Percentiles rank a stretch among this genome's conserved stretches.
Evolutionary conservation across 768 basidiomycete genomes (phyloP).

Genomic region (Gymnopilus junonius): DNA sequence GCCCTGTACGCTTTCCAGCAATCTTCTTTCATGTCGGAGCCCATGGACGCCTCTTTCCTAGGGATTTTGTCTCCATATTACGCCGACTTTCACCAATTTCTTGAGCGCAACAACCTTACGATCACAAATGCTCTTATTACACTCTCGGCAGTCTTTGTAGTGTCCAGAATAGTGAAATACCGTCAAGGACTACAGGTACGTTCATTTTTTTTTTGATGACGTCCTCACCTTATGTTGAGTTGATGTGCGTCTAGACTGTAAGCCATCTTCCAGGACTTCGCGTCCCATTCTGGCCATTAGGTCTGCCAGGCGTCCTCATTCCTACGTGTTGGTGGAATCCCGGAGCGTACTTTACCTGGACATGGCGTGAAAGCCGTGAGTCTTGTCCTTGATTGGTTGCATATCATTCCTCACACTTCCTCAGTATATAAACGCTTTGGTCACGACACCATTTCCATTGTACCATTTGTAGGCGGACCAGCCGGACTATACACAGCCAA

Average conservation of each 20-base stretch:
- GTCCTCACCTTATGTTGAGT: background rate
- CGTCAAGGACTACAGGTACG: slow-evolving; percentile 36
- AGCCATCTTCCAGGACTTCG: slow-evolving; percentile 43
- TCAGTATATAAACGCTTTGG: slow-evolving; percentile 41
- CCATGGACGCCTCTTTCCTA: background rate
- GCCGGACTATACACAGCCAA: slow-evolving; percentile 47
- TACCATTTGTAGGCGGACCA: slow-evolving; percentile 41
- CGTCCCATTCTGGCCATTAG: slow-evolving; percentile 44
- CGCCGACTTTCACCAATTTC: background rate
- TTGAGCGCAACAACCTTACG: background rate
- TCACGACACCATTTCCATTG: slow-evolving; percentile 45
- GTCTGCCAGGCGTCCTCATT: slow-evolving; percentile 38
- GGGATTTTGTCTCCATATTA: background rate
- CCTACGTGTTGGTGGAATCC: slow-evolving; percentile 51
- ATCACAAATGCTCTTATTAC: slow-evolving; percentile 7
- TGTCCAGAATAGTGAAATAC: slow-evolving; percentile 36
- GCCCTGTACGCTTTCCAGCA: background rate
- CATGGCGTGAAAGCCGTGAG: slow-evolving; percentile 38
- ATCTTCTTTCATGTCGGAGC: background rate
- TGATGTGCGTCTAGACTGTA: slow-evolving; percentile 30
- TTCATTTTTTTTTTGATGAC: background rate
- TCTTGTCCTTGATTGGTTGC: background rate
- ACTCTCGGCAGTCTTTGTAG: slow-evolving; percentile 27
- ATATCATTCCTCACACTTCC: background rate
- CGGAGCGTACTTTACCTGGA: slow-evolving; percentile 40